phyloP scores from a whole-genome alignment of 2,329 filamentous ascomycete species.

The Neonectria hederae region DNA sequence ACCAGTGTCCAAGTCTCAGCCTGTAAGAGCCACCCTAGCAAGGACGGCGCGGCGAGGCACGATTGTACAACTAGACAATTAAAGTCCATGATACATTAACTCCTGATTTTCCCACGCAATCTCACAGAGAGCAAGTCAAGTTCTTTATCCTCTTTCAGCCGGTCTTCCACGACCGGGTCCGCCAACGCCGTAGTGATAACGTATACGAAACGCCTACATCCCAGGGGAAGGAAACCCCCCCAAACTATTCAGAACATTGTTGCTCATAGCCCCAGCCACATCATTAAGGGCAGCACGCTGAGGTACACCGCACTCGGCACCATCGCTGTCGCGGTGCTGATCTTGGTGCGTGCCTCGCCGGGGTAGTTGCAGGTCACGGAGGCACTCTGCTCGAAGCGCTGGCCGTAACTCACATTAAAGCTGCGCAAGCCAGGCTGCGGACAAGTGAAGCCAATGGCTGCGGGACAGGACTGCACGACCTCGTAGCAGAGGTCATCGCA shows the following conservation, averaged over 20 bases:
- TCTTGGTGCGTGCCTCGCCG: constrained; percentile 47
- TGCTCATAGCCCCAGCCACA: constrained; percentile 33
- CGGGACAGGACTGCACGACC: constrained; percentile 85
- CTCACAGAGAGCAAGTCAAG: constrained; percentile 12
- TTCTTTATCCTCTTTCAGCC: not conserved
- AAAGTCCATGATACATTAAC: constrained; percentile 8
- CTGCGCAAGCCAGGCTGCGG: constrained; percentile 57
- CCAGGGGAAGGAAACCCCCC: constrained; percentile 21
- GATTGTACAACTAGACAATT: not conserved
- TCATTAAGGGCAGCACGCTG: constrained; percentile 26
- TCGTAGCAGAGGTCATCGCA: constrained; percentile 89
- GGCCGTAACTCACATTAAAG: constrained; percentile 51
- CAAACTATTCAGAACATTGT: constrained; percentile 17
- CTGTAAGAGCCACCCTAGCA: not conserved
- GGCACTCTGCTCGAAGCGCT: constrained; percentile 34
- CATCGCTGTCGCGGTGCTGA: constrained; percentile 26
- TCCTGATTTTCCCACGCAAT: constrained; percentile 8
- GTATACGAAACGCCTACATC: constrained; percentile 12
- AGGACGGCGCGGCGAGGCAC: not conserved
- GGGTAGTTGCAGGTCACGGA: constrained; percentile 51
- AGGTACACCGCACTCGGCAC: constrained; percentile 32
- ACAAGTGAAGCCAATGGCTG: constrained; percentile 78
- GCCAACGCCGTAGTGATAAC: constrained; percentile 15
- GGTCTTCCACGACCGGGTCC: not conserved
- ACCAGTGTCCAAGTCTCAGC: not conserved